phyloP scores from a whole-genome alignment of 2,329 filamentous ascomycete species.

The Lecanicillium sp. region DNA sequence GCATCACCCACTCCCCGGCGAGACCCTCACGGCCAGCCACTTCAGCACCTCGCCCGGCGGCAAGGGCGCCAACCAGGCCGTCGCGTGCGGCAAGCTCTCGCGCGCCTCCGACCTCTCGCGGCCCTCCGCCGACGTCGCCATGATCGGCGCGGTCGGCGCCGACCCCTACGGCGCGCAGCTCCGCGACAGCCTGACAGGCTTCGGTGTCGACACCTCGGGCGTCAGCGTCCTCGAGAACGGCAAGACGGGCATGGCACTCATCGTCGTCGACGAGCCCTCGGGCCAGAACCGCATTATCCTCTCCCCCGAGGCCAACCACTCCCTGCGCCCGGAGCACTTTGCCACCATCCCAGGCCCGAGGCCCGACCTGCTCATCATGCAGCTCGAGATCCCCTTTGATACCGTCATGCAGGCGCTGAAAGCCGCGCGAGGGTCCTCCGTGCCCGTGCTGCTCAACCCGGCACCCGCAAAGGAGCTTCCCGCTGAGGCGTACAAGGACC shows the following conservation, averaged over 20 bases:
- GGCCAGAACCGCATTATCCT: constrained; percentile 75
- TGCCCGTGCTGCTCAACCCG: constrained; percentile 75
- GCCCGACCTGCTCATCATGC: constrained; percentile 65
- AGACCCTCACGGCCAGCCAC: constrained; percentile 74
- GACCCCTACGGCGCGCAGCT: constrained; percentile 60
- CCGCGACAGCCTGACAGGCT: constrained; percentile 48
- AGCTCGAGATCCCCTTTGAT: constrained; percentile 67
- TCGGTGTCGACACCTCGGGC: constrained; percentile 55
- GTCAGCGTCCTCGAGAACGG: constrained; percentile 39
- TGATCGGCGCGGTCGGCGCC: constrained; percentile 68
- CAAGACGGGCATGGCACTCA: constrained; percentile 66
- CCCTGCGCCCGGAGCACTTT: constrained; percentile 33
- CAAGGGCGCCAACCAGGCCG: constrained; percentile 94
- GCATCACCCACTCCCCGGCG: constrained; percentile 75
- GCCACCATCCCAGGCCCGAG: constrained; percentile 26
- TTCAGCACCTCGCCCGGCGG: constrained; percentile 81
- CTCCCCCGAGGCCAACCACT: constrained; percentile 63
- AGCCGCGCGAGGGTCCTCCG: constrained; percentile 39
- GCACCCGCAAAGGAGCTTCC: constrained; percentile 70
- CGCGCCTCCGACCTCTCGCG: constrained; percentile 35
- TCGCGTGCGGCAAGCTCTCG: constrained; percentile 79
- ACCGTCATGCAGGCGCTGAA: constrained; percentile 58
- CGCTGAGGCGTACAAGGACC: constrained; percentile 54
- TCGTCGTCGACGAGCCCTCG: constrained; percentile 66
- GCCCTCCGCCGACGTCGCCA: constrained; percentile 46